Evolutionary conservation across 495 filamentous ascomycete genomes (phyloP).

Genomic region (Rhizodiscina lignyota): DNA sequence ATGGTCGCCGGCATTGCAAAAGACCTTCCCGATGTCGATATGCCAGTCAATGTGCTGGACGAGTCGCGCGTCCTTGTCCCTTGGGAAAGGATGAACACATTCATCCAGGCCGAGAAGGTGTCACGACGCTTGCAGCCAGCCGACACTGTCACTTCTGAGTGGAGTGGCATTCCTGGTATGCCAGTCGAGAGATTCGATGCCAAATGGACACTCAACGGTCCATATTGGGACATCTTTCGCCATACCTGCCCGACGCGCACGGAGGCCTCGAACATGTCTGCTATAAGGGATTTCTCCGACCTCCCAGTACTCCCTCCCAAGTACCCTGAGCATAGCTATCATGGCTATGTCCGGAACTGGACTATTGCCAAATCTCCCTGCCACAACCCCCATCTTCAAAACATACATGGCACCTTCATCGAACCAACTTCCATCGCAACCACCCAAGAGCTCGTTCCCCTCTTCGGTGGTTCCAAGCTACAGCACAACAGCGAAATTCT

Average conservation of each 20-base stretch:
- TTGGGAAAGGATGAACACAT: slow-evolving; percentile 20
- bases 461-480: slow-evolving; percentile 65
- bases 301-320: slow-evolving; percentile 7
- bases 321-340: slow-evolving; percentile 9
- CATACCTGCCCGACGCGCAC: slow-evolving; percentile 16
- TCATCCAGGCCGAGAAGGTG: slow-evolving; percentile 9
- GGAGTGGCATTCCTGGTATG: slow-evolving; percentile 4
- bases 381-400: slow-evolving; percentile 17
- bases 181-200: slow-evolving; percentile 8
- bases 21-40: slow-evolving; percentile 20
- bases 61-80: slow-evolving; percentile 17
- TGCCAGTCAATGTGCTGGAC: slow-evolving; percentile 19
- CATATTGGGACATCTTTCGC: slow-evolving; percentile 18
- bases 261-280: slow-evolving; percentile 11
- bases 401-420: slow-evolving; percentile 56
- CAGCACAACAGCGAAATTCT: slow-evolving; percentile 69
- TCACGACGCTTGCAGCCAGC: slow-evolving; percentile 1
- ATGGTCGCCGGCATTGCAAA: slow-evolving; percentile 7
- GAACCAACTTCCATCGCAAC: slow-evolving; percentile 41
- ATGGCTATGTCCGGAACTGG: slow-evolving; percentile 23
- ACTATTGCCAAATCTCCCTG: slow-evolving; percentile 17
- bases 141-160: not conserved
- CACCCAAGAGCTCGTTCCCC: slow-evolving; percentile 41
- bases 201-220: slow-evolving; percentile 9
- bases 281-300: slow-evolving; percentile 13